phyloP scores from a whole-genome alignment of 1,284 basidiomycete species.

The Tilletia walkeri region DNA sequence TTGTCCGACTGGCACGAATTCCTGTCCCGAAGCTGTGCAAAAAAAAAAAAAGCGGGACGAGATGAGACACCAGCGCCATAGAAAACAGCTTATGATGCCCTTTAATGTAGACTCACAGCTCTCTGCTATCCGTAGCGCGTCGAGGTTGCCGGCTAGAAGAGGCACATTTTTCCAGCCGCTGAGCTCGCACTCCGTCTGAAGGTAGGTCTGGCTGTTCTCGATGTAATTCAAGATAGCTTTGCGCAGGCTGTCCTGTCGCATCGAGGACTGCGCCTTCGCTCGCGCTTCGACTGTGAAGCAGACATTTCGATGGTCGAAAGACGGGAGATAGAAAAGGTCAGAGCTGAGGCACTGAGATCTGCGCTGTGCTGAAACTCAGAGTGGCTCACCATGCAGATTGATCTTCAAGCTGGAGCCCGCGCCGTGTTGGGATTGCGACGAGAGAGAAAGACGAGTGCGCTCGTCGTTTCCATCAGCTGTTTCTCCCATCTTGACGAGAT shows the following conservation, averaged over 20 bases:
- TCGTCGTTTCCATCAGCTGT: too few species aligned
- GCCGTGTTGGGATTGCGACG: too few species aligned
- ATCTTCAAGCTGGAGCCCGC: neutral
- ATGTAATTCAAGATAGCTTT: conserved; percentile 21
- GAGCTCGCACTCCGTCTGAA: conserved; percentile 68
- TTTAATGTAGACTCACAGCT: conserved; percentile 53
- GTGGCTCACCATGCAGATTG: neutral
- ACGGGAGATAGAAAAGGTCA: neutral
- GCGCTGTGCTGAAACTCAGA: too few species aligned
- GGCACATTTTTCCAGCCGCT: conserved; percentile 72
- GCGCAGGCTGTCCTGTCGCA: conserved; percentile 21
- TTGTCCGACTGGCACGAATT: conserved; percentile 29
- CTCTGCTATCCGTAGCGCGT: conserved; percentile 74
- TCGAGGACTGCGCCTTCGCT: conserved; percentile 24
- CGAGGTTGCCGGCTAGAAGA: conserved; percentile 71
- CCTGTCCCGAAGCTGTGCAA: conserved; percentile 13
- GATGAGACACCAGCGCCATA: neutral
- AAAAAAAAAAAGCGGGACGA: neutral
- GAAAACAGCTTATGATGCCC: too few species aligned
- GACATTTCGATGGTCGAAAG: neutral
- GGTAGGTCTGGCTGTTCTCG: conserved; percentile 27
- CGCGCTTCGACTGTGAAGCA: conserved; percentile 26
- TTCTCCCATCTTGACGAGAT: too few species aligned
- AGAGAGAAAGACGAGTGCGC: too few species aligned
- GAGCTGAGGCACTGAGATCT: neutral